Base-by-base conservation (phyloP, 495 filamentous ascomycete species). In the Alectoria sarmentosa region DNA sequence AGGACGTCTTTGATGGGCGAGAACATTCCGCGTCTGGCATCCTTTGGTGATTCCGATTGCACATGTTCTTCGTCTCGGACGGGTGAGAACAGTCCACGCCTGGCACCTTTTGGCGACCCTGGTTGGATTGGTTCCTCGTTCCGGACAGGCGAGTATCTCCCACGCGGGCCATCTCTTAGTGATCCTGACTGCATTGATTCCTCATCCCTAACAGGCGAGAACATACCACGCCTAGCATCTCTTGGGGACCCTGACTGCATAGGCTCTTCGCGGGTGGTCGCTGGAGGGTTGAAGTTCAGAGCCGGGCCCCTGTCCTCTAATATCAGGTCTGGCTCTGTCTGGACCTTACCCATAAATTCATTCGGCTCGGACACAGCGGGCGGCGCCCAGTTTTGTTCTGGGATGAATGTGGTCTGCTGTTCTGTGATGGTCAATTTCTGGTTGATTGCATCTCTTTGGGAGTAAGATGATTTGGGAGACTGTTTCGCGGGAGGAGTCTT, bases 301-400 rank as follows among this genome's bases (percentile, higher is more conserved):
- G 42, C 44, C 32, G 72, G 74, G 34, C 72, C 68, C 32, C 73
- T 67, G 13, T 65, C 65, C 49, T 80, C 78, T n/a, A 69, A 73
- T n/a, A 67, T 69, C 48, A 76, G 74, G 41, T 77, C 70, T 57
- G 73, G 66, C 62, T 84, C 85, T n/a, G 83, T 74, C 21, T 84
- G 79, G 14, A 87, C 85, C 56, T 87, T 70, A 63, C 84, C 83
- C 80, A 86, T 81, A 14, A 84, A 83, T n/a, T 77, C 75, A 46
- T 60, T 52, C 28, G 66, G 26, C 11, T 65, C 67, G 32, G 61
- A 58, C 17, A 42, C 21, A 37, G 61, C 42, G n/a, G 68, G 60
- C 19, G 63, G 44, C 58, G 44, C 52, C 26, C 63, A 49, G 21
- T 42, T 63, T 39, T 54, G 55, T 56, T 62, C 60, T 42, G 67